These are phyloP conservation scores for Fusarium hainanense DNA, from an alignment of 2,329 filamentous ascomycete species.

Conservation along the genomic window DNA sequence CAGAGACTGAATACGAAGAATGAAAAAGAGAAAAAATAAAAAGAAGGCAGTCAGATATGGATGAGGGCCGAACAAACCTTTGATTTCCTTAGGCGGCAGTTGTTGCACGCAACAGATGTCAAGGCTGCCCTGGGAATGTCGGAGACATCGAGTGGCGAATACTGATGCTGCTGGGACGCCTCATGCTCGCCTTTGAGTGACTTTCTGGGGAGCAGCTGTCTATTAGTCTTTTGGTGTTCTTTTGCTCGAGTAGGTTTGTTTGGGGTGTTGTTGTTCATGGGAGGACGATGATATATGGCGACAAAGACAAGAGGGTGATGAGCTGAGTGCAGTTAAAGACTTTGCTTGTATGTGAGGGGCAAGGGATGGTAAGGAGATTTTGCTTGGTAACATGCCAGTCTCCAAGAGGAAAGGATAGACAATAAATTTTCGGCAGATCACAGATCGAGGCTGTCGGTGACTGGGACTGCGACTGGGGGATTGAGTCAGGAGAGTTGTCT, in stretches of 20 bases:
- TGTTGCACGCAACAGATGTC: conserved; percentile 27
- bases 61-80: conserved; percentile 6
- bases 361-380: not conserved
- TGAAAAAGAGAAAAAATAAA: too few relatives aligned
- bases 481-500: not conserved
- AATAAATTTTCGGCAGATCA: not conserved
- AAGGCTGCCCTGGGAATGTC: conserved; percentile 5
- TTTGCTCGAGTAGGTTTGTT: conserved; percentile 12
- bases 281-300: not conserved
- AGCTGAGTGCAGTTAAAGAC: not conserved
- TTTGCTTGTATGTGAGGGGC: not conserved
- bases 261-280: conserved; percentile 7
- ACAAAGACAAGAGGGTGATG: not conserved
- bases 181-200: not conserved
- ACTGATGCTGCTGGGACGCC: not conserved
- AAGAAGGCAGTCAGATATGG: too few relatives aligned
- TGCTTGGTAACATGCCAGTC: not conserved
- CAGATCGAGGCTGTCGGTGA: not conserved
- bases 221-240: conserved; percentile 15
- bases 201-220: conserved; percentile 19
- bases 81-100: conserved; percentile 20
- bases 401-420: not conserved
- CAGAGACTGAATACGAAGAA: not conserved
- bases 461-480: not conserved
- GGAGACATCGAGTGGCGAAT: conserved; percentile 4